Conservation (phyloP, 805 yeast genomes). For the Saccharomycopsis fodiens region DNA sequence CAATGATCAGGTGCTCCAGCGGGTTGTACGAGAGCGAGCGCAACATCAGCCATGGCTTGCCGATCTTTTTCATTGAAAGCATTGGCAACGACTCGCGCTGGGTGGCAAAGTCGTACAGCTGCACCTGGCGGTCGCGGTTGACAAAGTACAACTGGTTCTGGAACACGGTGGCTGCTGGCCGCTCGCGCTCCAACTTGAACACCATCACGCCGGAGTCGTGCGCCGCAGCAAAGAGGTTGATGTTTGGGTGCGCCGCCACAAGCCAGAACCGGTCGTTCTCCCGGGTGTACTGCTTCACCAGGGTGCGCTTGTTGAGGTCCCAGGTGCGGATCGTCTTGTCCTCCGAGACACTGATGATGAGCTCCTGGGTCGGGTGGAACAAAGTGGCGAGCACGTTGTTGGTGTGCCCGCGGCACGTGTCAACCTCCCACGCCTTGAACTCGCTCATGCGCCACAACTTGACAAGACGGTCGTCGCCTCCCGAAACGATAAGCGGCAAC, state of each 20-base stretch:
- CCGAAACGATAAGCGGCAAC: slow-evolving; percentile 87
- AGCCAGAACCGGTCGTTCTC: slow-evolving; percentile 95
- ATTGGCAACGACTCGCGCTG: slow-evolving; percentile 67
- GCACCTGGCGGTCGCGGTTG: slow-evolving; percentile 81
- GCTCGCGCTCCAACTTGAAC: slow-evolving; percentile 92
- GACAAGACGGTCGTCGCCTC: slow-evolving; percentile 92
- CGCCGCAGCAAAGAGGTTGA: slow-evolving; percentile 91
- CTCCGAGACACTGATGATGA: slow-evolving; percentile 89
- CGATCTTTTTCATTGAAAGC: slow-evolving; percentile 75
- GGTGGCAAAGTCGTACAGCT: slow-evolving; percentile 60
- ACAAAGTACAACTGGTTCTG: slow-evolving; percentile 72
- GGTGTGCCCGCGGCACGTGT: slow-evolving; percentile 96
- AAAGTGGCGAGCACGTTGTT: slow-evolving; percentile 83
- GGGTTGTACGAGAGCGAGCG: slow-evolving; percentile 86
- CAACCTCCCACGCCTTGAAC: slow-evolving; percentile 98
- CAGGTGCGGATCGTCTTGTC: slow-evolving; percentile 95
- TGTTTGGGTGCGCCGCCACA: slow-evolving; percentile 77
- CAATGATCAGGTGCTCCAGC: slow-evolving; percentile 78
- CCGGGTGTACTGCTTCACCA: slow-evolving; percentile 89
- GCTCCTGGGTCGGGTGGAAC: slow-evolving; percentile 90
- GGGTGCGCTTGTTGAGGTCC: slow-evolving; percentile 92
- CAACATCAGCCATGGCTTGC: slow-evolving; percentile 80
- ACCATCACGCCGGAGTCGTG: slow-evolving; percentile 98
- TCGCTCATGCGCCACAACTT: slow-evolving; percentile 98
- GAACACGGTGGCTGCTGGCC: slow-evolving; percentile 77